Evolutionary conservation across 2,329 filamentous ascomycete genomes (phyloP).

Genomic region (Alternaria ethzedia): DNA sequence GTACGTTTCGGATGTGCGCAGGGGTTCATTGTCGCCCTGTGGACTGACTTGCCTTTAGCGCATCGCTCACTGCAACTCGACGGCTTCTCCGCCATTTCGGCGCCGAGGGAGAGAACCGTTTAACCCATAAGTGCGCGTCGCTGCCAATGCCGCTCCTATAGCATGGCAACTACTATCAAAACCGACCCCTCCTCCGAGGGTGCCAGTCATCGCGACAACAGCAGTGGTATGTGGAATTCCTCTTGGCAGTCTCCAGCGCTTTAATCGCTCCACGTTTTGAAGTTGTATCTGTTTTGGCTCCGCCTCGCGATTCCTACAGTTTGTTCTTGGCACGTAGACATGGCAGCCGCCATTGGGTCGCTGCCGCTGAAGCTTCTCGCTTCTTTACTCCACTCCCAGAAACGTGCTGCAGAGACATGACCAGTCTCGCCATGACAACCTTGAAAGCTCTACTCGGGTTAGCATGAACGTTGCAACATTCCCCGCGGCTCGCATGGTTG

Average conservation of each 20-base stretch:
- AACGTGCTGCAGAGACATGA: constrained; percentile 37
- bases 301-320: constrained; percentile 33
- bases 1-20: constrained; percentile 37
- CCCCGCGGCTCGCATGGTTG: constrained; percentile 31
- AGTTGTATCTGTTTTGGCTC: constrained; percentile 41
- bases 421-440: constrained; percentile 37
- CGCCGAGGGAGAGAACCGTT: constrained; percentile 17
- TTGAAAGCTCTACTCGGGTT: constrained; percentile 12
- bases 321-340: constrained; percentile 25
- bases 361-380: constrained; percentile 16
- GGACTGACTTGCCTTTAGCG: constrained; percentile 30
- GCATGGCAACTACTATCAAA: constrained; percentile 44
- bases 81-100: constrained; percentile 13
- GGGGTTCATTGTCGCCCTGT: constrained; percentile 26
- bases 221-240: constrained; percentile 41
- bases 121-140: constrained; percentile 13
- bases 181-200: constrained; percentile 41
- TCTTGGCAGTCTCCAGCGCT: constrained; percentile 29
- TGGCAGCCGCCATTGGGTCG: constrained; percentile 27
- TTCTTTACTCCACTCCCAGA: constrained; percentile 20
- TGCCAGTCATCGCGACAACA: constrained; percentile 33
- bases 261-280: constrained; percentile 39
- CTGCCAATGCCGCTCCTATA: constrained; percentile 40
- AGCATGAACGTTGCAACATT: constrained; percentile 34
- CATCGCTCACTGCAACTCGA: constrained; percentile 11